Base-by-base conservation (phyloP, 2,329 filamentous ascomycete genomes). In the Arthroderma sp. region DNA sequence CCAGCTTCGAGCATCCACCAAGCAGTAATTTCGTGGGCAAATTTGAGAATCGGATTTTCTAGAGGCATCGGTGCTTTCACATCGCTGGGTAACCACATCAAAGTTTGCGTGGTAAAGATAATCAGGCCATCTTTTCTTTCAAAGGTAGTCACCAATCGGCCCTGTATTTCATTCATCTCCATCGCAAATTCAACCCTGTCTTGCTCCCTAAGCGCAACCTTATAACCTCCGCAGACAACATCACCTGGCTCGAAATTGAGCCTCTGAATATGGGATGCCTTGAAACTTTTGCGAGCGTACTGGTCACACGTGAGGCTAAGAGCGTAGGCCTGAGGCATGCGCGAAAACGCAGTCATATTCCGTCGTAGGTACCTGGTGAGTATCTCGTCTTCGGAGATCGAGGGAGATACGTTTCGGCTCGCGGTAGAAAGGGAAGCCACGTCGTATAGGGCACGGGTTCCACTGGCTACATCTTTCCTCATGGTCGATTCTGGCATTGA, bases 311-410 rank as follows among this genome's bases (percentile, higher is more conserved):
- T 56, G n/a, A 68, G 37, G 5, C 63, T 60, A 1, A 70, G 52
- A 9, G 67, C 59, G 37, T 64, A 64, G 1, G 67, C 67, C 44
- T 71, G 67, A 7, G 70, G 70, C 37, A 70, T 65, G 13, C 60
- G 64, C n/a, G 66, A 58, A 41, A 72, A 72, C 0, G 59, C 60
- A 2, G 53, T 60, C 66, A 72, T 70, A 38, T 70, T 72, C 39
- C 67, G 66, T 4, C 68, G 67, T 11, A 70, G 55, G 6, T 71
- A 65, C 1, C 61, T 57, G 15, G 61, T 66, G 47, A 71, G 64
- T 4, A 70, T 59, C 13, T 59, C n/a, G 1, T 65, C 62, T 0
- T 59, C 39, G 0, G 61, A 39, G 2, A 63, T 51, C 6, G 54
- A 25, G n/a, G 55, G 25, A 1, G 66, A 64, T 4, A 68, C 62